Base-by-base conservation (phyloP, 2,329 filamentous ascomycete genomes). In the Nemania diffusa region DNA sequence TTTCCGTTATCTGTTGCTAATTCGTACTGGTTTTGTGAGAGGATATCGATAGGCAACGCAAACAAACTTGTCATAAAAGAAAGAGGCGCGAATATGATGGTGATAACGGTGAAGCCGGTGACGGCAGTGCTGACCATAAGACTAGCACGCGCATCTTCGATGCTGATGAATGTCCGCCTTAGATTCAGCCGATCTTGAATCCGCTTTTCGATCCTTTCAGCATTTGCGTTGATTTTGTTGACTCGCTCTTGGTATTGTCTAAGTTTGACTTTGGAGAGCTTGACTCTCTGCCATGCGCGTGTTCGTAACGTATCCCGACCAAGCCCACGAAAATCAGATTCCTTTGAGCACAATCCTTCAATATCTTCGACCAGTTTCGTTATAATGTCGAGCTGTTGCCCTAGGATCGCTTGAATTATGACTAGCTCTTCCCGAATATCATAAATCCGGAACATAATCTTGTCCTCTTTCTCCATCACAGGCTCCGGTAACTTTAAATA, bases 81-180 rank as follows among this genome's bases (percentile, higher is more conserved):
- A 3, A 69, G 55, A 5, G 63, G 63, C 11, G 67, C 59, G 29
- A 69, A 69, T 42, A 69, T 61, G 3, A 69, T 32, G 13, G 67
- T 69, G 15, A 67, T 42, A 20, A 69, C 22, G 7, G 67, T 69
- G 24, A 69, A 69, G 1, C 67, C 64, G n/a, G 67, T 66, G n/a
- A 69, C 63, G 15, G 64, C 56, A 1, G 50, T 53, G 8, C 59
- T 34, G 4, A 69, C 40, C 1, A n/a, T 50, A 1, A 59, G n/a
- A 11, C 57, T n/a, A 7, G 57, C 42, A n/a, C 42, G 57, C 2
- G 55, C 55, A 24, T 27, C 7, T 20, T 26, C 24, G 44, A 60
- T 46, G 24, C 63, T 57, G 5, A 44, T 42, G n/a, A 57, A n/a
- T 27, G 67, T 69, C 13, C 63, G 63, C n/a, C 46, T 66, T 22